phyloP scores from a whole-genome alignment of 1,139 yeast genomes.

The Debaryomyces udenii region DNA sequence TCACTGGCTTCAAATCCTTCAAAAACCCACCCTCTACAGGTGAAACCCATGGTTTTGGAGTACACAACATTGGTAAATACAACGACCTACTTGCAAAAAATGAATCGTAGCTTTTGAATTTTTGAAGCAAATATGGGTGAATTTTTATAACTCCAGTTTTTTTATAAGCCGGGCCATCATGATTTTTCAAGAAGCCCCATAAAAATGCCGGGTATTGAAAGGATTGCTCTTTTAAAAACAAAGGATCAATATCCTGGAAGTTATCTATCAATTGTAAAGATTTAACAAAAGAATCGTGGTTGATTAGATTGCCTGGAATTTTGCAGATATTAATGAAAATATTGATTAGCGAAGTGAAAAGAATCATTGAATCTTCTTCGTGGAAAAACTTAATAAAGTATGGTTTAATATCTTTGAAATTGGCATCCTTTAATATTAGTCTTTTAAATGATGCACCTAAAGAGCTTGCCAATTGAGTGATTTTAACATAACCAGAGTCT shows the following conservation, averaged over 20 bases:
- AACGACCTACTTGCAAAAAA: slow-evolving; percentile 20
- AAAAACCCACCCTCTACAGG: slow-evolving; percentile 43
- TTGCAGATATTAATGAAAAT: slow-evolving; percentile 25
- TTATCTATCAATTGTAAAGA: slow-evolving; percentile 10
- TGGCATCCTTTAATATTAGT: slow-evolving; percentile 16
- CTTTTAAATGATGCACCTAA: slow-evolving; percentile 19
- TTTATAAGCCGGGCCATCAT: slow-evolving; percentile 6
- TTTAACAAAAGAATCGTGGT: slow-evolving; percentile 6
- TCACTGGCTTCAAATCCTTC: slow-evolving; percentile 27
- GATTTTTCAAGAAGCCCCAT: slow-evolving; percentile 10
- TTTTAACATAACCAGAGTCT: slow-evolving; percentile 19
- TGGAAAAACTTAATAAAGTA: slow-evolving; percentile 19
- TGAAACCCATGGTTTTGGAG: slow-evolving; percentile 42
- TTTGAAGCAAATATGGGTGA: slow-evolving; percentile 29
- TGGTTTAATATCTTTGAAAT: slow-evolving; percentile 14
- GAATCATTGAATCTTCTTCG: slow-evolving; percentile 24
- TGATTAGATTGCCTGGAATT: slow-evolving; percentile 16
- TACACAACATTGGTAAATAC: slow-evolving; percentile 43
- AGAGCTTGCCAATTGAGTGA: slow-evolving; percentile 19
- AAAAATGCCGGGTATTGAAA: slow-evolving; percentile 14
- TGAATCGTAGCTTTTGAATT: slow-evolving; percentile 19
- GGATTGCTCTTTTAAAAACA: slow-evolving; percentile 6
- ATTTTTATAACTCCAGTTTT: slow-evolving; percentile 24
- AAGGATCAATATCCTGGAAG: slow-evolving; percentile 13
- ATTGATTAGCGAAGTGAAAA: slow-evolving; percentile 26